Evolutionary conservation across 176 grass and related monocot genomes (phyloP).

Genomic region (Leersia perrieri): DNA sequence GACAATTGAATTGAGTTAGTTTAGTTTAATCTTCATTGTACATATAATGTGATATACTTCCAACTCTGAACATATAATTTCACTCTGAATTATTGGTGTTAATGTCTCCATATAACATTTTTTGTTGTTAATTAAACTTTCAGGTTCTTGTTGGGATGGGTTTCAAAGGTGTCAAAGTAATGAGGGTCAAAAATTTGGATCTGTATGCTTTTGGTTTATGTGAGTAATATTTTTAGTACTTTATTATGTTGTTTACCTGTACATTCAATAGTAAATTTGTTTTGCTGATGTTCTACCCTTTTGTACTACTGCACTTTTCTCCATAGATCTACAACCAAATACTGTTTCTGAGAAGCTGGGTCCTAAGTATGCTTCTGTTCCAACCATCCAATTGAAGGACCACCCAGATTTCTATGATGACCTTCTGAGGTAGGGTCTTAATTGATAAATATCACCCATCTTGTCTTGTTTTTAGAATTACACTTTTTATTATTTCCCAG

Average conservation of each 20-base stretch:
- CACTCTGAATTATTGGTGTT: neutral
- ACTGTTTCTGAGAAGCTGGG: slow-evolving; percentile 85
- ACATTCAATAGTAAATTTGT: neutral
- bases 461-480: neutral
- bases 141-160: slow-evolving; percentile 93
- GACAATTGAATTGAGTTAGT: neutral
- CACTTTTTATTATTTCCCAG: neutral
- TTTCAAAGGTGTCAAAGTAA: slow-evolving; percentile 83
- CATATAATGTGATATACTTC: neutral
- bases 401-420: slow-evolving; percentile 83
- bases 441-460: slow-evolving; percentile 8
- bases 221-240: slow-evolving; percentile 40
- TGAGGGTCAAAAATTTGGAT: slow-evolving; percentile 81
- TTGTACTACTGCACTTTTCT: slow-evolving; percentile 29
- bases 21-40: neutral
- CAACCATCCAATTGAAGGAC: slow-evolving; percentile 59
- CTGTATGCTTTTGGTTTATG: slow-evolving; percentile 98
- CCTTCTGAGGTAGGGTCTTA: slow-evolving; percentile 67
- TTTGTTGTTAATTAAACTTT: slow-evolving; percentile 30
- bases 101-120: slow-evolving; percentile 3
- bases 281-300: neutral
- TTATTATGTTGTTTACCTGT: slow-evolving; percentile 5
- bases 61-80: neutral
- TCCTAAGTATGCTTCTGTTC: slow-evolving; percentile 85
- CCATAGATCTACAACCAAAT: slow-evolving; percentile 77